Conservation (phyloP, 768 basidiomycete genomes). For the Termitomyces sp. region DNA sequence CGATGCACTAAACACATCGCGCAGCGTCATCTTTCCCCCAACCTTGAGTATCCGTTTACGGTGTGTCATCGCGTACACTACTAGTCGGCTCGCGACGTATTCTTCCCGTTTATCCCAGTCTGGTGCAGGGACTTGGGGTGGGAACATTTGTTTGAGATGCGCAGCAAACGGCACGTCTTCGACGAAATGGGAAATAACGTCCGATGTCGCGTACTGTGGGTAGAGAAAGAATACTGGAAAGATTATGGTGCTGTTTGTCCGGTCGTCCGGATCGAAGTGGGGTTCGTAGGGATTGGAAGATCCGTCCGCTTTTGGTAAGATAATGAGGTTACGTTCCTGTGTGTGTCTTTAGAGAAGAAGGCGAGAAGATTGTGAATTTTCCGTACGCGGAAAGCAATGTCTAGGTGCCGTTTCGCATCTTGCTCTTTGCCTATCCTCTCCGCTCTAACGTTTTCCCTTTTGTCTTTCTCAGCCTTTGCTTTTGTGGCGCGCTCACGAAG, state of each 20-base stretch:
- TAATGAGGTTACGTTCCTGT: conserved; percentile 72
- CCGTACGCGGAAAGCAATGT: conserved; percentile 62
- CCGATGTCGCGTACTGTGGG: conserved; percentile 84
- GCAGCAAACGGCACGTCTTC: conserved; percentile 81
- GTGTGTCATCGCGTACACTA: conserved; percentile 80
- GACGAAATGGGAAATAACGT: conserved; percentile 80
- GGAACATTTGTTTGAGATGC: conserved; percentile 81
- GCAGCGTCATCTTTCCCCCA: conserved; percentile 84
- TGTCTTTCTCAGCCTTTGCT: conserved; percentile 44
- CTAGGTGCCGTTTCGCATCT: conserved; percentile 49
- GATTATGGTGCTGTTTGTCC: conserved; percentile 54
- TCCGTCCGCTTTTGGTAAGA: conserved; percentile 46
- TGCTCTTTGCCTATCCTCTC: conserved; percentile 45
- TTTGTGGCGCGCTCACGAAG: conserved; percentile 44
- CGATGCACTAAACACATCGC: conserved; percentile 66
- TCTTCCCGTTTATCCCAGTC: conserved; percentile 73
- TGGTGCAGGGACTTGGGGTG: conserved; percentile 57
- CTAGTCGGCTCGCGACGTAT: conserved; percentile 60
- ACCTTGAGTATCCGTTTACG: conserved; percentile 80
- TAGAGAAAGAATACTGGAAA: conserved; percentile 92
- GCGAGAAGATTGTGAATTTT: background rate
- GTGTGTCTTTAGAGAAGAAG: conserved; percentile 3
- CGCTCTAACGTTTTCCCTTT: conserved; percentile 42
- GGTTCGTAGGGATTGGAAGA: conserved; percentile 55
- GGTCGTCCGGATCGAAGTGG: conserved; percentile 63